phyloP scores from a whole-genome alignment of 2,329 filamentous ascomycete species.

The Zasmidium cellare region DNA sequence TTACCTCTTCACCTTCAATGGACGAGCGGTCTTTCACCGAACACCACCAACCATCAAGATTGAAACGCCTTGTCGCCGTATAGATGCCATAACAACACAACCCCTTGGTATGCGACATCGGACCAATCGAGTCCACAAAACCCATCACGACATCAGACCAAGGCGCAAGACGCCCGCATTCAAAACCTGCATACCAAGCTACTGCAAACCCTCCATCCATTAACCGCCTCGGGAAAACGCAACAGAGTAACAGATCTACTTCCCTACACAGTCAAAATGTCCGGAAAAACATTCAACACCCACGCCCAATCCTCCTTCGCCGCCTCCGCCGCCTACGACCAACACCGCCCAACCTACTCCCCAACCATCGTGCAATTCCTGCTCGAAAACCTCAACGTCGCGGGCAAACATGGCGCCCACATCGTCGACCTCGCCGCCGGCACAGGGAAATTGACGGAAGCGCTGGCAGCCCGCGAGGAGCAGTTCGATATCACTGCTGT shows the following conservation, averaged over 20 bases:
- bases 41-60: neutral
- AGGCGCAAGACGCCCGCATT: neutral
- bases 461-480: constrained; percentile 60
- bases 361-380: constrained; percentile 59
- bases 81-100: neutral
- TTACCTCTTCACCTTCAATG: neutral
- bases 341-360: constrained; percentile 67
- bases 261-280: too few species aligned
- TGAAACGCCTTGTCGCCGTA: neutral
- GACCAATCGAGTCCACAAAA: neutral
- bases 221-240: neutral
- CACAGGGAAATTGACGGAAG: constrained; percentile 70
- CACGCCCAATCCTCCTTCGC: constrained; percentile 57
- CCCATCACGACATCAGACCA: neutral
- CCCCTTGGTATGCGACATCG: neutral
- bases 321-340: constrained; percentile 65
- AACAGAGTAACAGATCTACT: too few species aligned
- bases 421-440: constrained; percentile 68
- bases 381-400: constrained; percentile 56
- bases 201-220: neutral
- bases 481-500: constrained; percentile 61
- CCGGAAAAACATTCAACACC: constrained; percentile 18
- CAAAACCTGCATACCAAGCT: neutral
- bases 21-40: neutral
- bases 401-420: constrained; percentile 44